These are phyloP conservation scores for Cladosporium sp. DNA, from an alignment of 2,329 filamentous ascomycete genomes.

Conservation along the genomic window DNA sequence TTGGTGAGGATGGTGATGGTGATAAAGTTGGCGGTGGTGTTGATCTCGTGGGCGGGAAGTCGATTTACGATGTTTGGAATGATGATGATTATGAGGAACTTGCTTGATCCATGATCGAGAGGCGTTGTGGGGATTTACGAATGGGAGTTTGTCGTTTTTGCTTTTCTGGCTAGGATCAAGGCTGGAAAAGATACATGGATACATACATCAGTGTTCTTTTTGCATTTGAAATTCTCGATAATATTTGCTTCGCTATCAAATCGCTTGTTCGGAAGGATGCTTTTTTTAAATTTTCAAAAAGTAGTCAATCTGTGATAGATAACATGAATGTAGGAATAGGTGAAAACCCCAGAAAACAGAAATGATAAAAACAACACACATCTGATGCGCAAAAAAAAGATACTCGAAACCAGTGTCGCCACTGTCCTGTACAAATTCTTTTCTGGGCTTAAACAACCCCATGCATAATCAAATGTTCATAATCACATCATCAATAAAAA, in stretches of 20 bases:
- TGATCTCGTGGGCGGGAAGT: constrained; percentile 1
- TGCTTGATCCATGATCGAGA: constrained; percentile 20
- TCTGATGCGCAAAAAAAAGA: neutral
- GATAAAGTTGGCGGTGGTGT: constrained; percentile 12
- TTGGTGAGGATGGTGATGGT: constrained; percentile 16
- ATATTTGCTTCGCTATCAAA: neutral
- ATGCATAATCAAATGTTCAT: neutral
- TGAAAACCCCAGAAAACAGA: too few species aligned
- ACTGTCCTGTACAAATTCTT: neutral
- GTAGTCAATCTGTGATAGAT: too few species aligned
- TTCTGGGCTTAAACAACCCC: neutral
- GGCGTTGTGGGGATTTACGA: too few species aligned
- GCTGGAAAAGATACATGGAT: neutral
- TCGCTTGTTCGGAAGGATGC: too few species aligned
- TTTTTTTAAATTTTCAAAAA: too few species aligned
- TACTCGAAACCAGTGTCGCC: neutral
- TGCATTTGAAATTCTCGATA: too few species aligned
- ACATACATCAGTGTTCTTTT: neutral
- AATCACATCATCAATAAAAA: neutral
- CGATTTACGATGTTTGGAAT: constrained; percentile 39
- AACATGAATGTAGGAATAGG: too few species aligned
- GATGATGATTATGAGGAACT: constrained; percentile 44
- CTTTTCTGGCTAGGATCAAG: neutral
- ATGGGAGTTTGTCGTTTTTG: neutral
- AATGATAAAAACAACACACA: too few species aligned